Percentiles rank a stretch among this genome's conserved stretches.
These are phyloP conservation scores for Xylariaceae sp. DNA, from an alignment of 2,329 filamentous ascomycete genomes.

Conservation along the genomic window DNA sequence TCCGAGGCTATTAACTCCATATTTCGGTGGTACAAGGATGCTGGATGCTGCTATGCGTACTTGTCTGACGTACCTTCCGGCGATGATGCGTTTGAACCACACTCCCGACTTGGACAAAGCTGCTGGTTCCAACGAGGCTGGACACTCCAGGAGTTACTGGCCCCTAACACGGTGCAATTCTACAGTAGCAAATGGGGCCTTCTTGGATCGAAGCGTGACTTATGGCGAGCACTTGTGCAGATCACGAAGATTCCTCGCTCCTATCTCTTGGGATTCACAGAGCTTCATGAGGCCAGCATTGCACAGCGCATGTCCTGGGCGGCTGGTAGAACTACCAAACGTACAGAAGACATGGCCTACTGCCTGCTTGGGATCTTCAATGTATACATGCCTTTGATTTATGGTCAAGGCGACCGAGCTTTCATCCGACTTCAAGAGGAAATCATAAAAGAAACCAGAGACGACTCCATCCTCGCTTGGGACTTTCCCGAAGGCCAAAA, in stretches of 20 bases:
- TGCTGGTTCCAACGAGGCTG: conserved; percentile 10
- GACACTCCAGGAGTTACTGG: conserved; percentile 8
- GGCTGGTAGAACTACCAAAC: background rate
- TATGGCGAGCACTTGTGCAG: background rate
- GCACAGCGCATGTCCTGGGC: conserved; percentile 10
- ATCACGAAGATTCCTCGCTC: conserved; percentile 3
- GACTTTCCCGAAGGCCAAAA: background rate
- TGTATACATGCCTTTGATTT: conserved; percentile 6
- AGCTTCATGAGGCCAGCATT: conserved; percentile 1
- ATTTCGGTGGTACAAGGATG: conserved; percentile 4
- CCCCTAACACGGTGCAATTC: background rate
- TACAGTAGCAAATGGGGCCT: background rate
- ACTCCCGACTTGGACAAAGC: conserved; percentile 2
- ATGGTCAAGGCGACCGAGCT: conserved; percentile 5
- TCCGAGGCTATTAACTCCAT: no score
- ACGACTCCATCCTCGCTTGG: conserved; percentile 7
- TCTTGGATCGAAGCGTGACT: conserved; percentile 1
- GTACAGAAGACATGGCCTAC: conserved; percentile 6
- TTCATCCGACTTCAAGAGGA: conserved; percentile 5
- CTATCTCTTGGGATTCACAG: background rate
- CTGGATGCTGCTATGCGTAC: conserved; percentile 5
- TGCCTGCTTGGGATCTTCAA: conserved; percentile 5
- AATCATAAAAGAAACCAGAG: background rate
- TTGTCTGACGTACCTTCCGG: conserved; percentile 1
- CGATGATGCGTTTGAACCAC: background rate